phyloP scores from a whole-genome alignment of 768 basidiomycete genomes.

The Collybia sordida region DNA sequence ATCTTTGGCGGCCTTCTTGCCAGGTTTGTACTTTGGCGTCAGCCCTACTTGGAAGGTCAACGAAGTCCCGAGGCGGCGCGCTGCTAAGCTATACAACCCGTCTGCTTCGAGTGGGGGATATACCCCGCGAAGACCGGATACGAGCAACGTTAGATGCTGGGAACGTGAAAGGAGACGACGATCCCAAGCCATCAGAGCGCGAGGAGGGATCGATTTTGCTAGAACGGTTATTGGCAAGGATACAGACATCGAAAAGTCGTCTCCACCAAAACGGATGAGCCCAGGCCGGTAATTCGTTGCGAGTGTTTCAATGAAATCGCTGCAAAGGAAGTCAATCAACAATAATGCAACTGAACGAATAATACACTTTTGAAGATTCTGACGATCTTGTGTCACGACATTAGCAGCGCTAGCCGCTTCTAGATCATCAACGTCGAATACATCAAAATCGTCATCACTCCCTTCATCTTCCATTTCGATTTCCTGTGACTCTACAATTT shows the following conservation, averaged over 20 bases:
- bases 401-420: constrained; percentile 6
- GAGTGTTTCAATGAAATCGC: constrained; percentile 62
- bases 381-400: constrained; percentile 21
- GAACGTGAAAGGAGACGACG: constrained; percentile 54
- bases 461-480: constrained; percentile 34
- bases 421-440: constrained; percentile 28
- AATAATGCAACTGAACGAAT: not conserved
- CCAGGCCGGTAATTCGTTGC: constrained; percentile 61
- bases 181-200: constrained; percentile 77
- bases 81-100: constrained; percentile 36
- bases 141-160: constrained; percentile 63
- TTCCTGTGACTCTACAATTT: constrained; percentile 11
- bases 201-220: constrained; percentile 53
- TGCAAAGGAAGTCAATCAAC: constrained; percentile 19
- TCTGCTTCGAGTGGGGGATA: constrained; percentile 53
- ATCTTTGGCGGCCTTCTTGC: constrained; percentile 44
- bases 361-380: constrained; percentile 30
- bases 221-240: constrained; percentile 56
- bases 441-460: constrained; percentile 40
- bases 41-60: constrained; percentile 65
- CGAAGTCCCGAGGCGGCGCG: constrained; percentile 30
- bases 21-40: constrained; percentile 59
- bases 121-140: constrained; percentile 51
- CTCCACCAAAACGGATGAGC: constrained; percentile 45
- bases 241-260: constrained; percentile 55